These are phyloP conservation scores for Kodamaea arcana DNA, from an alignment of 1,139 yeast species.

Conservation along the genomic window DNA sequence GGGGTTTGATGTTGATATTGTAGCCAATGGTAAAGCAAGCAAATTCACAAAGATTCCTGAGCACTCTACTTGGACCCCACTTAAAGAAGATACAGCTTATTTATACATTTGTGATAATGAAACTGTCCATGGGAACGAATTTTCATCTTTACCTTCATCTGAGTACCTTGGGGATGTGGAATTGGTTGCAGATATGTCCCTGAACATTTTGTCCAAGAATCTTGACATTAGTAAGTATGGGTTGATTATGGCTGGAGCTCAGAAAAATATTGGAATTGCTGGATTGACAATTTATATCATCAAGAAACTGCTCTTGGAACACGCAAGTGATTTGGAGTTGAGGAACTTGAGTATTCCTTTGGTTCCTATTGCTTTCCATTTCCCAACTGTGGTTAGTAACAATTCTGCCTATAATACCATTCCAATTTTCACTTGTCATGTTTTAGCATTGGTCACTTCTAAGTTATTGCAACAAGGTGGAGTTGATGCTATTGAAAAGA, in stretches of 20 bases:
- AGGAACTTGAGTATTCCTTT: conserved; percentile 60
- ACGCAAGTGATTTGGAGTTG: conserved; percentile 62
- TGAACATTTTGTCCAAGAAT: conserved; percentile 79
- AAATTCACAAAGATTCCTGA: conserved; percentile 70
- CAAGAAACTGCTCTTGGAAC: conserved; percentile 70
- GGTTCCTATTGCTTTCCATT: conserved; percentile 84
- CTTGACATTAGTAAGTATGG: conserved; percentile 84
- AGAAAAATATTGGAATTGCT: conserved; percentile 94
- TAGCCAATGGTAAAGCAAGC: conserved; percentile 62
- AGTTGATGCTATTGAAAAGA: conserved; percentile 45
- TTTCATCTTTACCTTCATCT: conserved; percentile 46
- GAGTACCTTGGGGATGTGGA: conserved; percentile 61
- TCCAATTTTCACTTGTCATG: conserved; percentile 86
- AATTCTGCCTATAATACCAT: conserved; percentile 94
- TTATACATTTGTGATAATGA: conserved; percentile 93
- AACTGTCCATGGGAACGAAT: conserved; percentile 93
- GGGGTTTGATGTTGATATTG: conserved; percentile 70
- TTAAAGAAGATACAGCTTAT: conserved; percentile 62
- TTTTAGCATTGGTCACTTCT: conserved; percentile 73
- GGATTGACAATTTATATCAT: conserved; percentile 90
- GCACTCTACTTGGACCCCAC: conserved; percentile 56
- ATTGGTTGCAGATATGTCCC: conserved; percentile 90
- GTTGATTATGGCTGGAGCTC: conserved; percentile 91
- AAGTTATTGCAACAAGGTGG: conserved; percentile 62
- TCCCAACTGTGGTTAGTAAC: conserved; percentile 79